Conservation (phyloP, 805 yeast species). For the Ogataea chonburiensis region DNA sequence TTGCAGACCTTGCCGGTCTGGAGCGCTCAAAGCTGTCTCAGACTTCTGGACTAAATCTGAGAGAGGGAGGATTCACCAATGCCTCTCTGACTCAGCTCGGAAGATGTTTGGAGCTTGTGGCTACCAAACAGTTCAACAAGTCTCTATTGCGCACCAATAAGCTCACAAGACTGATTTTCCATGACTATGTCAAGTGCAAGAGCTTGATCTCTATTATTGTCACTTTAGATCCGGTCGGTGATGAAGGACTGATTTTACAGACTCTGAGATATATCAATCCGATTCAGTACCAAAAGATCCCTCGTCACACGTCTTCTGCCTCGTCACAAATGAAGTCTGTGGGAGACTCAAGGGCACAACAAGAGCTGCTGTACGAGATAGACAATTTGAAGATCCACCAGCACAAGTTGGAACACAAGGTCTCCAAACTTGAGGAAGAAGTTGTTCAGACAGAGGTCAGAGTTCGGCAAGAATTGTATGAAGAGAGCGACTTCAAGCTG, state of each 20-base stretch:
- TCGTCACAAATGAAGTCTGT: slow-evolving; percentile 7
- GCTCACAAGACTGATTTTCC: slow-evolving; percentile 47
- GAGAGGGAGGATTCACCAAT: slow-evolving; percentile 50
- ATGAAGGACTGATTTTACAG: slow-evolving; percentile 33
- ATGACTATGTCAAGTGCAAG: slow-evolving; percentile 40
- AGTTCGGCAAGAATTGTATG: slow-evolving; percentile 30
- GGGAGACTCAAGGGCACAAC: slow-evolving; percentile 18
- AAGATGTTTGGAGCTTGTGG: slow-evolving; percentile 44
- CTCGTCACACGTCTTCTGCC: slow-evolving; percentile 22
- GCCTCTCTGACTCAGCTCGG: slow-evolving; percentile 51
- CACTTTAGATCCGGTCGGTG: slow-evolving; percentile 40
- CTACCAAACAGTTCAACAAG: slow-evolving; percentile 37
- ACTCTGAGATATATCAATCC: slow-evolving; percentile 34
- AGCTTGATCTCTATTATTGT: slow-evolving; percentile 37
- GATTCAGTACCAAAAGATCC: slow-evolving; percentile 28
- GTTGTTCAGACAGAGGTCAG: slow-evolving; percentile 30
- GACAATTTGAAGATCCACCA: slow-evolving; percentile 28
- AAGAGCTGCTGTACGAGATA: slow-evolving; percentile 27
- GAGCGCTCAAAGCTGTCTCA: slow-evolving; percentile 48
- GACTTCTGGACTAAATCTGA: slow-evolving; percentile 43
- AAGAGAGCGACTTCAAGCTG: slow-evolving; percentile 36
- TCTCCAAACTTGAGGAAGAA: slow-evolving; percentile 26
- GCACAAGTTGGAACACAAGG: slow-evolving; percentile 21
- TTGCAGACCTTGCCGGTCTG: slow-evolving; percentile 53
- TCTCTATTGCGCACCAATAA: slow-evolving; percentile 48